These are phyloP conservation scores for Scleromitrula shiraiana DNA, from an alignment of 2,329 filamentous ascomycete genomes.

Conservation along the genomic window DNA sequence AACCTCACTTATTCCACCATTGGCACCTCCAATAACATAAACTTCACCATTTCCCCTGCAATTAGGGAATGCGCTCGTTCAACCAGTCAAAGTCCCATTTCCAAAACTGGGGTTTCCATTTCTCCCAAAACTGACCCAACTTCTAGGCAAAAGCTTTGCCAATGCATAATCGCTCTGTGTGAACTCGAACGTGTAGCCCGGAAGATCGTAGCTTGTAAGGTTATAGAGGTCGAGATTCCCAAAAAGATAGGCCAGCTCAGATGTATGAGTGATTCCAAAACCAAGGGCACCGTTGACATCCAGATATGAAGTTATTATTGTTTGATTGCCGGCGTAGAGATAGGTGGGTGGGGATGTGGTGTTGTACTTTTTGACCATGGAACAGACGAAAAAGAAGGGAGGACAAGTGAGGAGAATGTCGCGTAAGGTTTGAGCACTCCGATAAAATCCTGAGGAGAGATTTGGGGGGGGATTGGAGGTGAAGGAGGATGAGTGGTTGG, in stretches of 20 bases:
- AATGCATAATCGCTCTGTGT: conserved; percentile 35
- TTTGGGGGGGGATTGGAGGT: conserved; percentile 30
- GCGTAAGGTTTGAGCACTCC: conserved; percentile 40
- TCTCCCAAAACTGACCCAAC: conserved; percentile 41
- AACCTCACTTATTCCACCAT: conserved; percentile 26
- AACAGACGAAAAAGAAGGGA: conserved; percentile 35
- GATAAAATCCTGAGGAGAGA: conserved; percentile 41
- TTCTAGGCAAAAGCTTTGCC: conserved; percentile 33
- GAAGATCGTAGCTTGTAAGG: conserved; percentile 21
- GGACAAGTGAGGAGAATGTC: conserved; percentile 45
- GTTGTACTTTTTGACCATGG: conserved; percentile 29
- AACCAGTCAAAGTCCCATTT: conserved; percentile 34
- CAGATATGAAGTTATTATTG: conserved; percentile 40
- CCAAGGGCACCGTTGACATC: conserved; percentile 30
- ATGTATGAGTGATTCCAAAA: conserved; percentile 42
- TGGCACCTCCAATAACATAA: conserved; percentile 37
- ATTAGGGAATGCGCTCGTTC: conserved; percentile 32
- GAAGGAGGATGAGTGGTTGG: conserved; percentile 35
- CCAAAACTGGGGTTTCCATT: conserved; percentile 29
- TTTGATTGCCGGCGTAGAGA: conserved; percentile 46
- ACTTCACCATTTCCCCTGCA: conserved; percentile 25
- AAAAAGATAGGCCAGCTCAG: conserved; percentile 46
- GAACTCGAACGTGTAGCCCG: conserved; percentile 28
- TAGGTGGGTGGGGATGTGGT: conserved; percentile 34
- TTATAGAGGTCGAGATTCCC: conserved; percentile 40